These are phyloP conservation scores for Remersonia thermophila DNA, from an alignment of 2,329 filamentous ascomycete species.

Conservation along the genomic window DNA sequence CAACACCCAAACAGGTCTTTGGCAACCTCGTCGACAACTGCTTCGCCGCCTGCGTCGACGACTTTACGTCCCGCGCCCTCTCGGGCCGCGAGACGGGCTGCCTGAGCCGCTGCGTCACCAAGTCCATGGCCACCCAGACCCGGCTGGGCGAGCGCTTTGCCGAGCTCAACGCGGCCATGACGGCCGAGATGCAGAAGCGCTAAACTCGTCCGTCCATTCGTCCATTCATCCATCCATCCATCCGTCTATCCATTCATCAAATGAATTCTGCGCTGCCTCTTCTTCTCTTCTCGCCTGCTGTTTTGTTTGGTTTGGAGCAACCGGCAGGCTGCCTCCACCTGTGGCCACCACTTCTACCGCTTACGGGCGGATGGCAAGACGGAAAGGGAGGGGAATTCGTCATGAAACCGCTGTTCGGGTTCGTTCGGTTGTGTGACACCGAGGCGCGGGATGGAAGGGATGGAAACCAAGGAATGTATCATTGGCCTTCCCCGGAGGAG, in stretches of 20 bases:
- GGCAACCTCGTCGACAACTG: conserved; percentile 69
- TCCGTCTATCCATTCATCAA: conserved; percentile 23
- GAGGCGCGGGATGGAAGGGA: too few relatives aligned
- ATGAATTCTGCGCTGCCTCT: neutral
- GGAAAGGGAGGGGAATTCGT: too few relatives aligned
- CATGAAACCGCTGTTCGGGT: too few relatives aligned
- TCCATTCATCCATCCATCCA: too few relatives aligned
- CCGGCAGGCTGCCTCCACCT: too few relatives aligned
- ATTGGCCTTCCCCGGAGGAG: too few relatives aligned
- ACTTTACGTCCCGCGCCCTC: conserved; percentile 96
- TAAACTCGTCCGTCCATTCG: too few relatives aligned
- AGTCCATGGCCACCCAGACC: conserved; percentile 85
- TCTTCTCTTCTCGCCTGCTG: neutral
- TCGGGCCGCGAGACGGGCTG: conserved; percentile 80
- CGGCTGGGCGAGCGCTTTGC: conserved; percentile 84
- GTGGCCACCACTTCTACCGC: too few relatives aligned
- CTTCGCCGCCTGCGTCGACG: conserved; percentile 94
- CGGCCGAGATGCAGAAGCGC: conserved; percentile 36
- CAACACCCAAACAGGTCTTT: conserved; percentile 35
- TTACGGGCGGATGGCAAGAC: too few relatives aligned
- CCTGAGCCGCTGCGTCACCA: conserved; percentile 88
- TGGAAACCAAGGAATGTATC: too few relatives aligned
- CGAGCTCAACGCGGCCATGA: conserved; percentile 52
- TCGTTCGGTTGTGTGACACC: too few relatives aligned
- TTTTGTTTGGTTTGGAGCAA: too few relatives aligned